These are phyloP conservation scores for Triticum timopheevii DNA, from an alignment of 176 grass and related monocot genomes.

Conservation along the genomic window DNA sequence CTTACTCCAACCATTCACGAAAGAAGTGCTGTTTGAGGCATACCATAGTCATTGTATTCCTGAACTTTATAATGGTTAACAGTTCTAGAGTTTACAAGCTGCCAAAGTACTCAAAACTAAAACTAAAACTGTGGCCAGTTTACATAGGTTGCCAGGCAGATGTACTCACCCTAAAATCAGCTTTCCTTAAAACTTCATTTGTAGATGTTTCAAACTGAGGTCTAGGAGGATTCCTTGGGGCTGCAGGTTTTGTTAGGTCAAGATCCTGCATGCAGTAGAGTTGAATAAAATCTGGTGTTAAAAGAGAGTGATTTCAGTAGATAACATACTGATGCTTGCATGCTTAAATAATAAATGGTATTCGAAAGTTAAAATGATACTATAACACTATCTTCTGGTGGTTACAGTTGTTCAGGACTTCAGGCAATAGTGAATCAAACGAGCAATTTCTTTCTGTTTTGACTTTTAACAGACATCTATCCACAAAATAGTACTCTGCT, in stretches of 20 bases:
- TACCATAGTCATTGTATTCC: not conserved
- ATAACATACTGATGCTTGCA: not conserved
- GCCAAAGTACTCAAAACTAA: not conserved
- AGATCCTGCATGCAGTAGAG: constrained; percentile 64
- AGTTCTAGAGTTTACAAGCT: not conserved
- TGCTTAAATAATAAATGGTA: constrained; percentile 11
- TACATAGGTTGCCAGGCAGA: constrained; percentile 11
- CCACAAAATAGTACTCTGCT: not conserved
- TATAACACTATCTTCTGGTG: not conserved
- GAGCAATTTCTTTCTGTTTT: not conserved
- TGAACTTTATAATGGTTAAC: not conserved
- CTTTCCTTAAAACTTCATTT: constrained; percentile 75
- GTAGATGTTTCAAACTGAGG: constrained; percentile 71
- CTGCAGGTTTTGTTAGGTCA: constrained; percentile 71
- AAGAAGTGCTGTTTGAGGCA: not conserved
- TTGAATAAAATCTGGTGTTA: constrained; percentile 28
- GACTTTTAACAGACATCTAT: constrained; percentile 8
- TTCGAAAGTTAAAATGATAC: not conserved
- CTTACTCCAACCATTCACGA: not conserved
- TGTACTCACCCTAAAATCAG: constrained; percentile 83
- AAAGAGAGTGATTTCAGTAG: constrained; percentile 1
- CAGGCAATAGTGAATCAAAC: not conserved
- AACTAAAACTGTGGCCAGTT: not conserved
- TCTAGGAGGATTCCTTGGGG: constrained; percentile 38
- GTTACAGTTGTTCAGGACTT: not conserved